Percentiles rank a stretch among this genome's conserved stretches.
phyloP scores from a whole-genome alignment of 2,329 filamentous ascomycete species.

The Thelonectria blattea region DNA sequence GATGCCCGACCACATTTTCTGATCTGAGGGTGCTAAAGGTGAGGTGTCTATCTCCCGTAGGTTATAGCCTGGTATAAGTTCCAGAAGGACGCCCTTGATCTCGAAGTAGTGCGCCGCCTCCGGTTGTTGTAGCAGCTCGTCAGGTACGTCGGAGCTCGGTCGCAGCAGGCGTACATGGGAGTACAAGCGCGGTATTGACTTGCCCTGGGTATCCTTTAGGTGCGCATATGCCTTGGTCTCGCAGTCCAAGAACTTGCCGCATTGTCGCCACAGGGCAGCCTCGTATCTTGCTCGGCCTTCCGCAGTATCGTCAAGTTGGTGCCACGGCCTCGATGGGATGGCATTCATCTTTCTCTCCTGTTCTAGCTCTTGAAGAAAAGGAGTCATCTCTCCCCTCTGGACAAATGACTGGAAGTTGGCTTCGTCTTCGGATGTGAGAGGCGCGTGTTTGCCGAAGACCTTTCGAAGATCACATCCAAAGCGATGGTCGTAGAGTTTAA shows the following conservation, averaged over 20 bases:
- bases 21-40: conserved; percentile 1
- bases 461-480: conserved; percentile 6
- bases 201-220: conserved; percentile 7
- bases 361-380: conserved; percentile 1
- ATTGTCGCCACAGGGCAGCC: neutral
- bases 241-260: neutral
- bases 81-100: conserved; percentile 7
- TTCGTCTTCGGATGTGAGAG: neutral
- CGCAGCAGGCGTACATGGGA: conserved; percentile 9
- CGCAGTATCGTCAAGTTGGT: neutral
- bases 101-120: neutral
- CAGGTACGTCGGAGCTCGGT: neutral
- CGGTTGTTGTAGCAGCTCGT: neutral
- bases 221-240: conserved; percentile 5
- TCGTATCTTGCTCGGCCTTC: conserved; percentile 7
- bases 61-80: conserved; percentile 6
- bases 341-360: neutral
- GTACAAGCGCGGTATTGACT: neutral
- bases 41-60: conserved; percentile 3
- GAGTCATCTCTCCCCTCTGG: neutral
- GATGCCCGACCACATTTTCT: neutral
- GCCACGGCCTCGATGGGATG: neutral
- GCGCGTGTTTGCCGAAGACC: neutral
- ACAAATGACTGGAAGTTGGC: neutral
- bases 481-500: conserved; percentile 19